Evolutionary conservation across 257 asterid species (phyloP).

Genomic region (Orobanche coerulescens): DNA sequence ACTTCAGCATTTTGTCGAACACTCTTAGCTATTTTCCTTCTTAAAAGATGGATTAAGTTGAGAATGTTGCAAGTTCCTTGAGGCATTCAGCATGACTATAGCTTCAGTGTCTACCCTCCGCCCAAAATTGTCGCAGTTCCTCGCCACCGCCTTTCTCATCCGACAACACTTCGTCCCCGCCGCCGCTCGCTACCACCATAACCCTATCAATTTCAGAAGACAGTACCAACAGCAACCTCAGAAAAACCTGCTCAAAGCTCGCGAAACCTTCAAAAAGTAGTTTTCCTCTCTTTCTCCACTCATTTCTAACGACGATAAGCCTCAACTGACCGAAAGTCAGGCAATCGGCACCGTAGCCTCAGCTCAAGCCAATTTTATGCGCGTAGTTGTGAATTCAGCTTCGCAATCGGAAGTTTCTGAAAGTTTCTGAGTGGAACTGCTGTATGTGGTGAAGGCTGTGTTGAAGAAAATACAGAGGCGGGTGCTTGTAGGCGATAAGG

Average conservation of each 20-base stretch:
- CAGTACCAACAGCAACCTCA: conserved; percentile 48
- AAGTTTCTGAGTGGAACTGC: conserved; percentile 55
- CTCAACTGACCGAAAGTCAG: conserved; percentile 48
- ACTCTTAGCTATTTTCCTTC: too few species aligned
- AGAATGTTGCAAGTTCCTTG: too few species aligned
- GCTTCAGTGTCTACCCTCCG: conserved; percentile 46
- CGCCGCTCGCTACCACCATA: conserved; percentile 31
- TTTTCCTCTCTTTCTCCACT: conserved; percentile 57
- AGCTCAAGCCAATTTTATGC: conserved; percentile 95
- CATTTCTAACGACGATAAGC: conserved; percentile 48
- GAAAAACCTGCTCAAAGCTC: conserved; percentile 57
- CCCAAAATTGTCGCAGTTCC: conserved; percentile 27
- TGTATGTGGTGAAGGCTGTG: conserved; percentile 88
- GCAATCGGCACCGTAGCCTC: conserved; percentile 83
- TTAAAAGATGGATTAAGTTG: too few species aligned
- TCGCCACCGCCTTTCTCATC: conserved; percentile 31
- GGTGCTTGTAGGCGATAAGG: conserved; percentile 90
- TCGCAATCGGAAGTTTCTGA: conserved; percentile 23
- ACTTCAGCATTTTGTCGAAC: too few species aligned
- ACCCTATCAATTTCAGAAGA: conserved; percentile 41
- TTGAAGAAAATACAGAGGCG: conserved; percentile 90
- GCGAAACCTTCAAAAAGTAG: conserved; percentile 58
- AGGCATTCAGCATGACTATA: conserved; percentile 32
- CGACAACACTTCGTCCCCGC: conserved; percentile 27
- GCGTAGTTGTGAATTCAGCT: conserved; percentile 60